Conservation (phyloP, 108 stramenopile genomes). For the Aurantiochytrium sp. region DNA sequence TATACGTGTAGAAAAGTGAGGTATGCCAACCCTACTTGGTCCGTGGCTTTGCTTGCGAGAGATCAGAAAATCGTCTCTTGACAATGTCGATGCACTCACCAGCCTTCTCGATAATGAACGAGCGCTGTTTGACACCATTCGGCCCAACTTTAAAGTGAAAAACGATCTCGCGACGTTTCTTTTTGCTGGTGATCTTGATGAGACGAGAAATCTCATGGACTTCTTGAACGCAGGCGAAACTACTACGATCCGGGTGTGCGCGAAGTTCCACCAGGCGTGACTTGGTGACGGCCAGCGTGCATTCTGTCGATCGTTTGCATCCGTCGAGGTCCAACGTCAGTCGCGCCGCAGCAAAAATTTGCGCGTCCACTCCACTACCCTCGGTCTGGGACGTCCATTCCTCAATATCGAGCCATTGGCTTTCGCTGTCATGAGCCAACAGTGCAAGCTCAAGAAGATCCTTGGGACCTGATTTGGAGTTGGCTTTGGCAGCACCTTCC, state of each 20-base stretch:
- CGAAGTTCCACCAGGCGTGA: background rate
- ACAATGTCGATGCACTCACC: background rate
- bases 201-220: background rate
- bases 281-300: background rate
- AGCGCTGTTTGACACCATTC: background rate
- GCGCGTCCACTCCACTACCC: background rate
- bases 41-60: background rate
- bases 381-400: background rate
- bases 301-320: background rate
- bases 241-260: background rate
- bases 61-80: background rate
- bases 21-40: no score
- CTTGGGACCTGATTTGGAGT: background rate
- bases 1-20: no score
- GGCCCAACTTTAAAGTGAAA: background rate
- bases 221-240: background rate
- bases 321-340: background rate
- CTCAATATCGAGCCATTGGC: background rate
- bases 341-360: background rate
- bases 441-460: background rate
- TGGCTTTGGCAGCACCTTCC: background rate
- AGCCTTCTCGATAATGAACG: background rate
- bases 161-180: background rate
- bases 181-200: background rate
- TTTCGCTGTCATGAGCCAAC: background rate